phyloP scores from a whole-genome alignment of 2,329 filamentous ascomycete species.

The Exophiala oligosperma region DNA sequence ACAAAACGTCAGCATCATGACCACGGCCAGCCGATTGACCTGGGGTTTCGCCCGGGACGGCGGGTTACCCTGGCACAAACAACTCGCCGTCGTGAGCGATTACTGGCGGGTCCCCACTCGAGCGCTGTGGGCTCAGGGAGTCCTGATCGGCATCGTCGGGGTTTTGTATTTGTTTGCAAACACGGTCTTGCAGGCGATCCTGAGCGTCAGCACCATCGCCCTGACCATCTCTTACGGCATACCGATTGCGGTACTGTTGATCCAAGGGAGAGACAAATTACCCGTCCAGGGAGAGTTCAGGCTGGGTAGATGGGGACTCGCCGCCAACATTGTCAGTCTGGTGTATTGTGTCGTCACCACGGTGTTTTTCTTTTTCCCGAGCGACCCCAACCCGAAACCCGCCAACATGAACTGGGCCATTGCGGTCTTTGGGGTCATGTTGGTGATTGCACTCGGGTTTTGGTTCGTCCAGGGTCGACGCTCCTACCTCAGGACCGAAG shows the following conservation, averaged over 20 bases:
- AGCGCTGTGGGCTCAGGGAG: constrained; percentile 54
- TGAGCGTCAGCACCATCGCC: constrained; percentile 58
- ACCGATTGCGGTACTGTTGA: constrained; percentile 51
- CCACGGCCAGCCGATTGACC: constrained; percentile 54
- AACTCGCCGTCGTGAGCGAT: constrained; percentile 47
- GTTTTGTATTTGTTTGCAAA: constrained; percentile 57
- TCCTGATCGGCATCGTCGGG: constrained; percentile 51
- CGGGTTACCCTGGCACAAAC: constrained; percentile 47
- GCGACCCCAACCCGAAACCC: constrained; percentile 44
- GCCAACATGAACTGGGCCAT: constrained; percentile 61
- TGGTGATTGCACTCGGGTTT: constrained; percentile 51
- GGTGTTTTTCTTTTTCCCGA: constrained; percentile 58
- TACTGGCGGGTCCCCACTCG: constrained; percentile 56
- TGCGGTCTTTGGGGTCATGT: constrained; percentile 57
- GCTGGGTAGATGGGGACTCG: constrained; percentile 47
- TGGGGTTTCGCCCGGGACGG: constrained; percentile 59
- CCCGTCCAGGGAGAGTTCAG: constrained; percentile 40
- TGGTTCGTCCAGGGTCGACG: constrained; percentile 43
- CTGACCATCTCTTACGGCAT: constrained; percentile 55
- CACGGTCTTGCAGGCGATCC: constrained; percentile 55
- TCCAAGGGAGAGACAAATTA: constrained; percentile 54
- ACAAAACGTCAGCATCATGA: constrained; percentile 54
- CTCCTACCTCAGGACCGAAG: neutral
- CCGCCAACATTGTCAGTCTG: constrained; percentile 52
- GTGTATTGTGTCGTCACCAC: constrained; percentile 55